Percentiles rank a stretch among this genome's conserved stretches.
phyloP scores from a whole-genome alignment of 108 stramenopile genomes.

The Fragilariopsis cylindrus region DNA sequence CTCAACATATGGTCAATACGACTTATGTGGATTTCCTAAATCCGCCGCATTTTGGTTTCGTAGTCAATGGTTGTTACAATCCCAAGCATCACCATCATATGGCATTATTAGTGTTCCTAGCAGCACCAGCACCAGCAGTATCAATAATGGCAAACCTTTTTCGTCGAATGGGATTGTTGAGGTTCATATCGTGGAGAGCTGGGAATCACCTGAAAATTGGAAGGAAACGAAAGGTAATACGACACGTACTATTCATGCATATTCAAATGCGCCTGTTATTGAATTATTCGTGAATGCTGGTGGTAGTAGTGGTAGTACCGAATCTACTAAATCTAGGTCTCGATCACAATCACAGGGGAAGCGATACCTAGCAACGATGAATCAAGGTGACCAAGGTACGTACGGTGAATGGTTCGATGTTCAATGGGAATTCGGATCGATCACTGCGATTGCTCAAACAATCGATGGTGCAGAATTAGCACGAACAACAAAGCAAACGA shows the following conservation, averaged over 20 bases:
- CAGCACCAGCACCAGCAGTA: not conserved
- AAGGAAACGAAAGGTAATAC: constrained; percentile 28
- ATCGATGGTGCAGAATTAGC: constrained; percentile 23
- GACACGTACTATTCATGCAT: constrained; percentile 33
- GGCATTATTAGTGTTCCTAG: no score
- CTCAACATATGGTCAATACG: constrained; percentile 42
- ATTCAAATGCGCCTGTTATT: constrained; percentile 41
- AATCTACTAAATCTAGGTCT: not conserved
- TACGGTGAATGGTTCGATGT: constrained; percentile 34
- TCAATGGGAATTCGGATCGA: constrained; percentile 28
- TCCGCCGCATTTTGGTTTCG: constrained; percentile 44
- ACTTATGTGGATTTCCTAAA: constrained; percentile 43
- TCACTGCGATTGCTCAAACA: constrained; percentile 35
- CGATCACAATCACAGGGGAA: constrained; percentile 22
- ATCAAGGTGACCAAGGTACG: constrained; percentile 20
- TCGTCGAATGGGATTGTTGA: constrained; percentile 18
- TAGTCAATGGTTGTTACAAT: constrained; percentile 37
- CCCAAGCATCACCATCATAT: constrained; percentile 2
- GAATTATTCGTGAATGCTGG: constrained; percentile 34
- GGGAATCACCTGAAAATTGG: constrained; percentile 47
- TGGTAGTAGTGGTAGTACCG: not conserved
- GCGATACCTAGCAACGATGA: constrained; percentile 17
- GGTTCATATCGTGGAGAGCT: constrained; percentile 38
- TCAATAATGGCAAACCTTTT: constrained; percentile 26
- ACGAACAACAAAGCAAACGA: constrained; percentile 8